A percentile compares a stretch with the other conserved stretches of the same genome.
phyloP scores from a whole-genome alignment of 345 rosid species.

The Raphanus raphanistrum region DNA sequence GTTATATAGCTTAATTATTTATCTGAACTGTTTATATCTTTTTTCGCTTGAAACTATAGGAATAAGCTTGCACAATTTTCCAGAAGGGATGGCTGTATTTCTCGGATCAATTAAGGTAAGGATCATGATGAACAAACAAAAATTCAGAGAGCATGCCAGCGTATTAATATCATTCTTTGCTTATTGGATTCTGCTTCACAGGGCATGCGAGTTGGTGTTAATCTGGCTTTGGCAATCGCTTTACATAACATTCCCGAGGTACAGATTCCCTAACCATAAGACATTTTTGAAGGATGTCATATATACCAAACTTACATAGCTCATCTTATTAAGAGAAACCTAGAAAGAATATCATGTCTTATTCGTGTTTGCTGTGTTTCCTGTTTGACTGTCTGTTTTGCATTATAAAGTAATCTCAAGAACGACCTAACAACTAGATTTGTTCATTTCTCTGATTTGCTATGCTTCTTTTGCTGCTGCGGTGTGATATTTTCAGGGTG shows the following conservation, averaged over 20 bases:
- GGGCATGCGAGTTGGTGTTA: slow-evolving; percentile 95
- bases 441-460: slow-evolving; percentile 15
- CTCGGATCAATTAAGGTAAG: slow-evolving; percentile 93
- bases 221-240: slow-evolving; percentile 95
- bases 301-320: slow-evolving; percentile 6
- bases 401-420: not conserved
- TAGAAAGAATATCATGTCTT: not conserved
- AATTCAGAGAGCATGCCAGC: not conserved
- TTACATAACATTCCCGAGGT: slow-evolving; percentile 99
- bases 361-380: not conserved
- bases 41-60: slow-evolving; percentile 49
- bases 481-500: slow-evolving; percentile 60
- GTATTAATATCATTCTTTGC: slow-evolving; percentile 10
- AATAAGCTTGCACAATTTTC: slow-evolving; percentile 98
- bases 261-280: slow-evolving; percentile 25
- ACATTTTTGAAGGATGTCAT: slow-evolving; percentile 1
- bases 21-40: not conserved
- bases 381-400: slow-evolving; percentile 1
- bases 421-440: not conserved
- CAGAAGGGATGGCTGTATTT: slow-evolving; percentile 98
- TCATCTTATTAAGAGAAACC: not conserved
- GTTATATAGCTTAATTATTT: not conserved
- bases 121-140: slow-evolving; percentile 3
- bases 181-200: slow-evolving; percentile 39
- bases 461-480: slow-evolving; percentile 23